These are phyloP conservation scores for Trichoderma erinaceum DNA, from an alignment of 495 filamentous ascomycete genomes.

Conservation along the genomic window DNA sequence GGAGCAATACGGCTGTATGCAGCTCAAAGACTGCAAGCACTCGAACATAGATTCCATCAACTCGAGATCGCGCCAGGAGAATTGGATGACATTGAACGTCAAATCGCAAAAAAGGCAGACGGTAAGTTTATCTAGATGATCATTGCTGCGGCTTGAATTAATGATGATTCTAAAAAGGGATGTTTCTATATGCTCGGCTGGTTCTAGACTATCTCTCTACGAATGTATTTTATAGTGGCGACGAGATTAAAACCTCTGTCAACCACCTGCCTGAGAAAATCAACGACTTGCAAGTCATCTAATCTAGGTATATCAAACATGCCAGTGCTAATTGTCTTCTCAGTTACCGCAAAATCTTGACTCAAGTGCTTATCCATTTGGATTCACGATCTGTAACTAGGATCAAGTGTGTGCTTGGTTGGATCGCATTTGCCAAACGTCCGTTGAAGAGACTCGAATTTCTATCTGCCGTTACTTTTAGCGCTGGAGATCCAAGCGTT, in stretches of 20 bases:
- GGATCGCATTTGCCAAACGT: conserved; percentile 31
- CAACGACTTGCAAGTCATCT: conserved; percentile 24
- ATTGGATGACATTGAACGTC: conserved; percentile 15
- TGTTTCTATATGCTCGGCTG: conserved; percentile 32
- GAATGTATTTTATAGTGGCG: conserved; percentile 27
- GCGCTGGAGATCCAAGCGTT: conserved; percentile 17
- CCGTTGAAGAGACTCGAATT: conserved; percentile 27
- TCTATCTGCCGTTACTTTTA: conserved; percentile 27
- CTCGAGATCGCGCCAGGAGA: conserved; percentile 19
- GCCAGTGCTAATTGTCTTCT: not conserved
- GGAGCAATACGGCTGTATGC: conserved; percentile 24
- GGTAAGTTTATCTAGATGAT: conserved; percentile 18
- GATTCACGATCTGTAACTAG: conserved; percentile 24
- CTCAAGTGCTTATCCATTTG: conserved; percentile 21
- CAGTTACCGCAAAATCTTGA: conserved; percentile 27
- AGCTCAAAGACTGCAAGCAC: conserved; percentile 17
- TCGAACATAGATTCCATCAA: conserved; percentile 21
- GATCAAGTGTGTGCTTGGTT: conserved; percentile 26
- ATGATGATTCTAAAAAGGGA: conserved; percentile 20
- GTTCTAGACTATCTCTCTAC: conserved; percentile 27
- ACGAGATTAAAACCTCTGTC: conserved; percentile 23
- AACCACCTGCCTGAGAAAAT: conserved; percentile 24
- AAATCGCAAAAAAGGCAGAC: conserved; percentile 23
- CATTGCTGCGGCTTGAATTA: not conserved
- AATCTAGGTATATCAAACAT: not conserved